Percentiles rank a stretch among this genome's conserved stretches.
Evolutionary conservation across 345 rosid genomes (phyloP).

Genomic region (Eucalyptus rudis): DNA sequence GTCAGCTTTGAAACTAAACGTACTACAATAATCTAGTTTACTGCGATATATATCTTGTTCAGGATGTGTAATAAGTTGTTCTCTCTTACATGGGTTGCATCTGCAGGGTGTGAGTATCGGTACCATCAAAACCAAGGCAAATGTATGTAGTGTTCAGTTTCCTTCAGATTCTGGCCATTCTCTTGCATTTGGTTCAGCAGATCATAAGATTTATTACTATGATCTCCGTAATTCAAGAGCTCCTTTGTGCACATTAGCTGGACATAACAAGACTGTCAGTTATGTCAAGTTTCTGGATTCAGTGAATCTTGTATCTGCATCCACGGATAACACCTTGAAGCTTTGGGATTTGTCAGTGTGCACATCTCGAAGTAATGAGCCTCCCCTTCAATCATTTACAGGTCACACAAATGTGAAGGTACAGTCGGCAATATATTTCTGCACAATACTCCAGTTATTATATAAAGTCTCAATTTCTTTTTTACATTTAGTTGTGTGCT

Average conservation of each 20-base stretch:
- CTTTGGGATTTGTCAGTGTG: conserved; percentile 87
- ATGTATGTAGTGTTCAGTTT: conserved; percentile 91
- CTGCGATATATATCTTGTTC: conserved; percentile 1
- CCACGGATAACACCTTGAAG: conserved; percentile 92
- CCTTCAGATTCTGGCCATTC: conserved; percentile 66
- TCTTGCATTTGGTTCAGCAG: conserved; percentile 96
- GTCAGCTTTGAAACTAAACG: conserved; percentile 78
- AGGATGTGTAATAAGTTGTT: conserved; percentile 31
- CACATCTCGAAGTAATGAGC: conserved; percentile 56
- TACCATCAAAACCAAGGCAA: conserved; percentile 86
- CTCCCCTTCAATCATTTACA: conserved; percentile 71
- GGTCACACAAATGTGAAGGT: conserved; percentile 93
- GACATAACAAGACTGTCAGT: conserved; percentile 90
- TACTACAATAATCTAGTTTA: conserved; percentile 39
- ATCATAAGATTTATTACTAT: conserved; percentile 80
- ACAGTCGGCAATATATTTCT: not conserved
- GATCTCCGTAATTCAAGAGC: conserved; percentile 75
- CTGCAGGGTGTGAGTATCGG: conserved; percentile 83
- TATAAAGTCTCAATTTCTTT: not conserved
- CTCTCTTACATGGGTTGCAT: conserved; percentile 19
- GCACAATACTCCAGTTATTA: not conserved
- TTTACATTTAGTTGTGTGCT: not conserved
- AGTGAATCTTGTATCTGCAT: conserved; percentile 68
- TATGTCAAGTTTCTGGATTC: conserved; percentile 79
- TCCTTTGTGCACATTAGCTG: conserved; percentile 77